Evolutionary conservation across 2,329 filamentous ascomycete species (phyloP).

Genomic region (Hypocrella siamensis): DNA sequence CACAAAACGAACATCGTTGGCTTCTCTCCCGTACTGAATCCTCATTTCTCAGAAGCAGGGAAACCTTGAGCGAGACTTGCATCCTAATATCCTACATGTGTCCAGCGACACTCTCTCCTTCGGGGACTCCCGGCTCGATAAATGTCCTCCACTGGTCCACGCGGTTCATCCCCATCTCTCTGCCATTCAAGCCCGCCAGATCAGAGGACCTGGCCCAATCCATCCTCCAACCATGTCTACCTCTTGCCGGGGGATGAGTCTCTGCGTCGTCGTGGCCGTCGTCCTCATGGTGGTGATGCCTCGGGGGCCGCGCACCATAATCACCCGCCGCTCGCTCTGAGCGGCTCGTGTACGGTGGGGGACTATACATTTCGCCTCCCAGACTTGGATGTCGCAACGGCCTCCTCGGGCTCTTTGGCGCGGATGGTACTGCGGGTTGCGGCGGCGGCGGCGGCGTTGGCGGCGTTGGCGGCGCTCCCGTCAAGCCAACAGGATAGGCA

Average conservation of each 20-base stretch:
- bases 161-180: conserved; percentile 26
- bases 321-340: conserved; percentile 14
- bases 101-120: conserved; percentile 10
- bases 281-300: too few relatives aligned
- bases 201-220: conserved; percentile 22
- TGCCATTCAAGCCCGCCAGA: conserved; percentile 30
- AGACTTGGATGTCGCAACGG: conserved; percentile 21
- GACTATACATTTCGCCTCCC: conserved; percentile 20
- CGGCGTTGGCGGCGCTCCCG: conserved; percentile 1
- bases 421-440: not conserved
- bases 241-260: conserved; percentile 11
- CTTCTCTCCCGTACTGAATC: too few relatives aligned
- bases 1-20: too few relatives aligned
- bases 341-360: conserved; percentile 12
- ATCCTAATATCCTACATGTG: conserved; percentile 4
- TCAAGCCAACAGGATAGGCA: conserved; percentile 14
- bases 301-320: conserved; percentile 10
- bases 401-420: conserved; percentile 1
- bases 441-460: conserved; percentile 1
- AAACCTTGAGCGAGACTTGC: too few relatives aligned
- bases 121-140: conserved; percentile 26
- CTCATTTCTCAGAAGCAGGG: too few relatives aligned
- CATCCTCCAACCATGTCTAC: conserved; percentile 10
- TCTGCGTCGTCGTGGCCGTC: conserved; percentile 15
- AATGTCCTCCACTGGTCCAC: conserved; percentile 33